phyloP scores from a whole-genome alignment of 441 rosid genomes.

The Populus hybrid region DNA sequence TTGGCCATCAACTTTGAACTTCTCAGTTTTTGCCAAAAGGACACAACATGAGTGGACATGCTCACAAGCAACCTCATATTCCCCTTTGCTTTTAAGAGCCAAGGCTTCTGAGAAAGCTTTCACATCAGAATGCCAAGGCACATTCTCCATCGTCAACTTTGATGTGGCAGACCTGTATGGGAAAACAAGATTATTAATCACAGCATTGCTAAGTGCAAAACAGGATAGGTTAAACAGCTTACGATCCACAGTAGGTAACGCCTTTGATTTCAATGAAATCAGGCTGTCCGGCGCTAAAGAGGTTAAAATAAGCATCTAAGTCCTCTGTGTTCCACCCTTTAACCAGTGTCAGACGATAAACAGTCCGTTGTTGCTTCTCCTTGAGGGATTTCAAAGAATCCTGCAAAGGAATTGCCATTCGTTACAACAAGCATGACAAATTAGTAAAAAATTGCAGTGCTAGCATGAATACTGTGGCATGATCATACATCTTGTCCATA shows the following conservation, averaged over 20 bases:
- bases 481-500: neutral
- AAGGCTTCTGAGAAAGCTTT: slow-evolving; percentile 85
- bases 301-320: slow-evolving; percentile 74
- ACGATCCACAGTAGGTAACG: slow-evolving; percentile 94
- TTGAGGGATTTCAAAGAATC: slow-evolving; percentile 78
- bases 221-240: slow-evolving; percentile 23
- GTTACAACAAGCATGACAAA: neutral
- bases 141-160: slow-evolving; percentile 94
- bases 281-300: slow-evolving; percentile 83
- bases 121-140: slow-evolving; percentile 94
- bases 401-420: slow-evolving; percentile 30
- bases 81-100: slow-evolving; percentile 64
- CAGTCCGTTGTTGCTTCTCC: slow-evolving; percentile 85
- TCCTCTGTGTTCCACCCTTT: slow-evolving; percentile 98
- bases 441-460: neutral
- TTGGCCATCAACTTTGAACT: slow-evolving; percentile 75
- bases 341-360: slow-evolving; percentile 82
- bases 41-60: slow-evolving; percentile 93
- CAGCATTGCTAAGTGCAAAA: slow-evolving; percentile 9
- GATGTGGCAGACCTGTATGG: slow-evolving; percentile 75
- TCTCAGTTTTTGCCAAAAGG: slow-evolving; percentile 77
- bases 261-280: slow-evolving; percentile 97
- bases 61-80: slow-evolving; percentile 93
- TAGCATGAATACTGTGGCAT: neutral
- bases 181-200: neutral